phyloP scores from a whole-genome alignment of 192 early-diverging fungal genomes.

The Podila verticillata region DNA sequence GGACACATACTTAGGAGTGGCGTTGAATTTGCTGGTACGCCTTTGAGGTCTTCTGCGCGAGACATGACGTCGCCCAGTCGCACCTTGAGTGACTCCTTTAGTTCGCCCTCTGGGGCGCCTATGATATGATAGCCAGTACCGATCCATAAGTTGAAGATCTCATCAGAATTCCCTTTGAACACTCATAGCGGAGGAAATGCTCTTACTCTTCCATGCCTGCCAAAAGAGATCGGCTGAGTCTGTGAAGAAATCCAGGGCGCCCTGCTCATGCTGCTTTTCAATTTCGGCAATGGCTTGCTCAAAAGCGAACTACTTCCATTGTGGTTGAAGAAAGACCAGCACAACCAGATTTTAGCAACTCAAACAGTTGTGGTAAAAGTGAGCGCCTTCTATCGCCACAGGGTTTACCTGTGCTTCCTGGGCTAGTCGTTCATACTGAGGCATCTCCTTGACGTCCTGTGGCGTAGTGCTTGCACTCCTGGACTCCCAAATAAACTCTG shows the following conservation, averaged over 20 bases:
- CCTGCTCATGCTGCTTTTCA: conserved; percentile 49
- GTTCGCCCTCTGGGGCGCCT: conserved; percentile 32
- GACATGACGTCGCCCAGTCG: conserved; percentile 46
- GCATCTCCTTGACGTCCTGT: conserved; percentile 29
- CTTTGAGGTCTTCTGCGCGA: conserved; percentile 60
- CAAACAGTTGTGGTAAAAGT: not conserved
- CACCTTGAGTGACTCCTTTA: conserved; percentile 30
- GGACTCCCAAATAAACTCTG: conserved; percentile 44
- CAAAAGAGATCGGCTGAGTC: conserved; percentile 59
- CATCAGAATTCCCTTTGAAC: no score
- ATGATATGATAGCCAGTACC: no score
- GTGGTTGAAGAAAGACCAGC: not conserved
- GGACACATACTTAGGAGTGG: conserved; percentile 24
- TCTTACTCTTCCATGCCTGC: conserved; percentile 57
- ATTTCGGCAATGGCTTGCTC: conserved; percentile 39
- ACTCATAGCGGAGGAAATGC: not conserved
- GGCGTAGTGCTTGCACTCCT: conserved; percentile 33
- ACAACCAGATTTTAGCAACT: not conserved
- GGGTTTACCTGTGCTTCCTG: conserved; percentile 41
- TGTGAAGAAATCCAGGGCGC: conserved; percentile 61
- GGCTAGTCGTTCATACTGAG: conserved; percentile 30
- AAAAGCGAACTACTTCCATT: conserved; percentile 32
- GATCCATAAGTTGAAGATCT: no score
- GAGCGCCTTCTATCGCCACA: not conserved
- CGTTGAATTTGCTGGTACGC: conserved; percentile 25